Evolutionary conservation across 495 filamentous ascomycete genomes (phyloP), one percentile per base, ranked within the genome.

Genomic region (Xylona heveae): DNA sequence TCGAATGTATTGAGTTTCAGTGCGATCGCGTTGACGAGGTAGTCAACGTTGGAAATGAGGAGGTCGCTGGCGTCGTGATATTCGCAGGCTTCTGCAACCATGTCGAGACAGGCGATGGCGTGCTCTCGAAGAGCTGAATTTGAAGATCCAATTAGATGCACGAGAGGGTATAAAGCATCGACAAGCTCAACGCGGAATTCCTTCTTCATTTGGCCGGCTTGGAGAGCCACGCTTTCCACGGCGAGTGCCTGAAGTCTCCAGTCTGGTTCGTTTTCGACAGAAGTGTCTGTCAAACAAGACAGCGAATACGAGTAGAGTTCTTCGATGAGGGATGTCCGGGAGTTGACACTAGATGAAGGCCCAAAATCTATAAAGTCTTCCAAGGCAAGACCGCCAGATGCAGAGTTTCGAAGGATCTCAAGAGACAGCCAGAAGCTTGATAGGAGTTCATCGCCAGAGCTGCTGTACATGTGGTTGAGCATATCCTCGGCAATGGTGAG

Each of bases 41-140:
- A 99, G 49, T 99, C 88, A 16, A 77, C 83, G 39, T 99, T 99
- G 19, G 81, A 73, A 28, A 94, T 64, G 28, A 99, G 71, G 38
- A 99, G 57, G 7, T 79, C 68, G 20, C 74, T 73, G 6, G 83
- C 70, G 41, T 62, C 71, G 0, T 43, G 24, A 43, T 95, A 99
- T 12, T 66, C 70, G 49, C 83, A 94, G 0, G 75, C 57, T 5
- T 49, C 45, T 6, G 88, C 74, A 19, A 94, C 57, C 8, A 71
- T 67, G 42, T 92, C 82, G 2, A 99, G 64, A 28, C 75, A 79
- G 3, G 68, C 67, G 42, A 94, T 80, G 13, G 83, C 76, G 52
- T 95, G 88, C 12, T 63, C 60, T 38, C 83, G 74, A 3, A 95
- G 60, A 5, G 57, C 62, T 0, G 63, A 49, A 15, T 73, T 65